Conservation (phyloP, 352 stramenopile genomes). For the Achlya hypogyna region DNA sequence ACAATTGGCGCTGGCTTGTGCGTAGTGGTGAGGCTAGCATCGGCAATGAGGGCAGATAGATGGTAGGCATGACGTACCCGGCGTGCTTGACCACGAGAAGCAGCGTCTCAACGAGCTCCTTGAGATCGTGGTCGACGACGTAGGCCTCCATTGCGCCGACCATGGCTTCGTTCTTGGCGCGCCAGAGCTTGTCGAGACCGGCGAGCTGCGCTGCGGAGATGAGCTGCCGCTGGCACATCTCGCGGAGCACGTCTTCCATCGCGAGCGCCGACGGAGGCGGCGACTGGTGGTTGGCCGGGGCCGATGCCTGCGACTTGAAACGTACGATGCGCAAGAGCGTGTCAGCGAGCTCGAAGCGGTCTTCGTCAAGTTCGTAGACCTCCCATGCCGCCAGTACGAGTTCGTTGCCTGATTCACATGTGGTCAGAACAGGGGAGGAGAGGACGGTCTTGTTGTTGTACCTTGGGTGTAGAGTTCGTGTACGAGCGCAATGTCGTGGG, state of each 20-base stretch:
- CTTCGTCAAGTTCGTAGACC: constrained; percentile 36
- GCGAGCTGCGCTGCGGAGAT: constrained; percentile 45
- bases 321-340: constrained; percentile 43
- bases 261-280: not conserved
- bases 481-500: constrained; percentile 12
- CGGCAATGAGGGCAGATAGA: constrained; percentile 13
- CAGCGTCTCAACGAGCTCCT: constrained; percentile 68
- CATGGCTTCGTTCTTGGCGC: constrained; percentile 60
- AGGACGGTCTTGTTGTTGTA: too few species aligned
- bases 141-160: constrained; percentile 65
- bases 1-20: not conserved
- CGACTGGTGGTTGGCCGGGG: constrained; percentile 8
- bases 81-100: constrained; percentile 77
- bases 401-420: constrained; percentile 25
- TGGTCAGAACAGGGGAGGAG: not conserved
- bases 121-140: constrained; percentile 55
- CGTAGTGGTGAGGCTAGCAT: constrained; percentile 4
- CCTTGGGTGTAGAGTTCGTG: constrained; percentile 15
- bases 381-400: constrained; percentile 44
- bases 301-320: constrained; percentile 37
- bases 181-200: constrained; percentile 51
- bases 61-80: constrained; percentile 24
- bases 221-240: constrained; percentile 52
- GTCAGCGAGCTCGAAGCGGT: constrained; percentile 36
- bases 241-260: constrained; percentile 50